A percentile compares a stretch with the other conserved stretches of the same genome.
These are phyloP conservation scores for Parathielavia hyrcaniae DNA, from an alignment of 495 filamentous ascomycete genomes.

Conservation along the genomic window DNA sequence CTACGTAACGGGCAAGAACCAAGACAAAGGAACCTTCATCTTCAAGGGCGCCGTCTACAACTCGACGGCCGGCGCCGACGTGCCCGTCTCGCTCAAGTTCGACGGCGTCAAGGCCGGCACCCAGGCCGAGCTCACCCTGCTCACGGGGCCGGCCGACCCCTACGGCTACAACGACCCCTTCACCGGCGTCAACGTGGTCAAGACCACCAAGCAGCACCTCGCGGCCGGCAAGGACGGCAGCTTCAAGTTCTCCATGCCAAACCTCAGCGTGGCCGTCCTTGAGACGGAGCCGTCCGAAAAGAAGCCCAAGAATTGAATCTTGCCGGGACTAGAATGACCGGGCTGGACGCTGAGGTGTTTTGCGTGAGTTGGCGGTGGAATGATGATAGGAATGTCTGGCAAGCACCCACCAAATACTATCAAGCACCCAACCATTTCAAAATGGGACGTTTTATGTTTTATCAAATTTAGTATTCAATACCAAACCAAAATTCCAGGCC, in stretches of 20 bases:
- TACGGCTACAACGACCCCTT: conserved; percentile 37
- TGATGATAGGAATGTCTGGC: too few relatives aligned
- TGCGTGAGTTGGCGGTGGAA: too few relatives aligned
- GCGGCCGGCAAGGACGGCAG: conserved; percentile 39
- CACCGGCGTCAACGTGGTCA: conserved; percentile 32
- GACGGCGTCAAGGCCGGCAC: conserved; percentile 44
- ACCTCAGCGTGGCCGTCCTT: conserved; percentile 50
- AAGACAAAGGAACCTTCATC: conserved; percentile 32
- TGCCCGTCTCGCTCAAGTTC: conserved; percentile 52
- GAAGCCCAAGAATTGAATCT: too few relatives aligned
- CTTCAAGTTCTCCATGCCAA: conserved; percentile 45
- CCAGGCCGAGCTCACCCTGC: conserved; percentile 50
- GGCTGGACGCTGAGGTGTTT: too few relatives aligned
- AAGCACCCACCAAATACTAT: too few relatives aligned
- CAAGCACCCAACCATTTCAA: too few relatives aligned
- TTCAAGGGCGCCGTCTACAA: conserved; percentile 64
- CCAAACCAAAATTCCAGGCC: too few relatives aligned
- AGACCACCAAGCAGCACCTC: conserved; percentile 39
- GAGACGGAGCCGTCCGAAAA: too few relatives aligned
- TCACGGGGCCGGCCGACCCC: conserved; percentile 44
- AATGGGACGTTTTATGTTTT: too few relatives aligned
- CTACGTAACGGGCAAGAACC: conserved; percentile 49
- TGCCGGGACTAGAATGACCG: too few relatives aligned
- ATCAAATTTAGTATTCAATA: too few relatives aligned
- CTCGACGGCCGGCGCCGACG: conserved; percentile 37